Evolutionary conservation across 2,329 filamentous ascomycete genomes (phyloP).

Genomic region (Penicillium sp.): DNA sequence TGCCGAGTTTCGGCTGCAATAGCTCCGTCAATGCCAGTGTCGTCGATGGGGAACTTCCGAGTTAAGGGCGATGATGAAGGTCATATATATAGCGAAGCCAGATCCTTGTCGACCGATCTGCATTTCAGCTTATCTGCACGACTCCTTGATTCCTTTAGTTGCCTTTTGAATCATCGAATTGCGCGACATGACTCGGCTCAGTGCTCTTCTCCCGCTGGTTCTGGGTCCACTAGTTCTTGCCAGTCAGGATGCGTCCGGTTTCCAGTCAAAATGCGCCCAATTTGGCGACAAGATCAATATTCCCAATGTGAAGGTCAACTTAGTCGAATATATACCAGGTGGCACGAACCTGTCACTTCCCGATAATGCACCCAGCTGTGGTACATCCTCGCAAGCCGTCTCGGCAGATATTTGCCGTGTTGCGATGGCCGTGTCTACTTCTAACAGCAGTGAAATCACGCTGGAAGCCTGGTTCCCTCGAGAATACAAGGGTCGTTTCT

Average conservation of each 20-base stretch:
- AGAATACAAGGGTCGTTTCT: slow-evolving; percentile 51
- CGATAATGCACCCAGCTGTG: slow-evolving; percentile 44
- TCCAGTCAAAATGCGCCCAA: slow-evolving; percentile 28
- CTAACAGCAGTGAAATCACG: slow-evolving; percentile 50
- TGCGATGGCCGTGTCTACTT: slow-evolving; percentile 47
- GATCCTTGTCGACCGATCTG: not conserved
- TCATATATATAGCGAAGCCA: not conserved
- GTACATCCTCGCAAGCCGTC: slow-evolving; percentile 38
- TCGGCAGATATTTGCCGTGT: slow-evolving; percentile 47
- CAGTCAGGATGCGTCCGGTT: slow-evolving; percentile 29
- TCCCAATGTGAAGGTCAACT: slow-evolving; percentile 36
- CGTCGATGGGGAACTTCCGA: not conserved
- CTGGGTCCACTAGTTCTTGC: slow-evolving; percentile 27
- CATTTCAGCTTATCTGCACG: not conserved
- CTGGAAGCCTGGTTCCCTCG: slow-evolving; percentile 55
- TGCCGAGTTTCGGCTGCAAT: not conserved
- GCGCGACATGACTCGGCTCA: slow-evolving; percentile 17
- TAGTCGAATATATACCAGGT: slow-evolving; percentile 39
- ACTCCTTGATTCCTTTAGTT: too few species aligned
- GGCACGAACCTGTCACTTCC: slow-evolving; percentile 44
- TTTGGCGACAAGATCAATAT: slow-evolving; percentile 33
- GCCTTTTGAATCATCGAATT: not conserved
- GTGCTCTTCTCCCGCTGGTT: slow-evolving; percentile 19
- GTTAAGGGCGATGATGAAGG: too few species aligned
- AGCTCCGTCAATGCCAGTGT: not conserved